Evolutionary conservation across 192 early-diverging fungal genomes (phyloP), one percentile per base, ranked within the genome.

Genomic region (Coemansia erecta): DNA sequence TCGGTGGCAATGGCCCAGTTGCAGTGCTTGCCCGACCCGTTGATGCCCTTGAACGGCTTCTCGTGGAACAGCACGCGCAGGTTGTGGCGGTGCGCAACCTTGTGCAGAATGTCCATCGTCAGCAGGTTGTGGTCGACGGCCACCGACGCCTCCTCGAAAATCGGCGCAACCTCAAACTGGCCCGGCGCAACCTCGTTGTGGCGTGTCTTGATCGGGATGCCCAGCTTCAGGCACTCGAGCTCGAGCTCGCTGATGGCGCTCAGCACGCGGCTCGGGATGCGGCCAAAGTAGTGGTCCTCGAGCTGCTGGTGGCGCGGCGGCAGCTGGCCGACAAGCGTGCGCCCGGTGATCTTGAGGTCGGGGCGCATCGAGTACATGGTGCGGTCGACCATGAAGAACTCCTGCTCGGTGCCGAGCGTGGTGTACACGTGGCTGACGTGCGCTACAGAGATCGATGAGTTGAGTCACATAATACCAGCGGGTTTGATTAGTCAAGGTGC

Each of bases 241-340:
- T 98, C 97, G 58, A 87, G 73, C 82, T 98, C 97, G 68, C 89
- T 90, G 75, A 98, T 92, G 60, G 86, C 81, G 50, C 90, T 87
- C 69, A 98, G 82, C 24, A 97, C 93, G 67, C 92, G 89, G 55
- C 89, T 85, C 48, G 97, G 97, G 56, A 98, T 94, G 63, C 89
- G 89, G 39, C 97, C 97, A 84, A 99, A 99, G 88, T 99, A 99
- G 83, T 99, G 97, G 80, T 99, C 97, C 77, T 99, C 97, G 63
- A 99, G 84, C 84, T 99, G 97, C 83, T 99, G 97, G 78, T 97
- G 94, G 71, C 93, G 92, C 59, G 97, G 93, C 41, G 97, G 97
- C 60, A 97, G 83, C 64, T 87, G 84, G 42, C 97, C 97, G 41
- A 99, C 70, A 35, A 99, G 83, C 41, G 94, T 97, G 63, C 97